Percentiles rank a stretch among this genome's conserved stretches.
Conservation (phyloP, 495 filamentous ascomycete species). For the Pseudevernia furfuracea region DNA sequence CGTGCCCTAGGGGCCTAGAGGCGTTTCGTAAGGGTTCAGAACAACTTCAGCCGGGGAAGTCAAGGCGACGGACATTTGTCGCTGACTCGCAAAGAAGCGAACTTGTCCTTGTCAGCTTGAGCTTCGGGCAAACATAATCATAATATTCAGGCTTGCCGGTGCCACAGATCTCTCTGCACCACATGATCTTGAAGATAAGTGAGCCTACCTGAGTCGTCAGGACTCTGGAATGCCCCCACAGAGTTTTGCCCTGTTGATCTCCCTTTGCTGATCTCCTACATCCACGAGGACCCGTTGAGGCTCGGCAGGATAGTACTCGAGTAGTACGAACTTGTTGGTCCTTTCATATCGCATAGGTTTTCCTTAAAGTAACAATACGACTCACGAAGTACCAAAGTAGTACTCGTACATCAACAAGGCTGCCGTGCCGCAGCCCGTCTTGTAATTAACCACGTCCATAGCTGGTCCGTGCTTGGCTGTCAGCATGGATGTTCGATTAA, state of each 20-base stretch:
- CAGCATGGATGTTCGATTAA: neutral
- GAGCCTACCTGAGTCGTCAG: neutral
- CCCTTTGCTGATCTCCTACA: conserved; percentile 2
- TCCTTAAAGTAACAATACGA: neutral
- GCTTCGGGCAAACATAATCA: neutral
- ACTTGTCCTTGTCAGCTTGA: neutral
- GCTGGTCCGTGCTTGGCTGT: neutral
- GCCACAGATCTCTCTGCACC: neutral
- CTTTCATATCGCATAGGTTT: neutral
- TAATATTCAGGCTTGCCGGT: neutral
- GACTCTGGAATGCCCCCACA: neutral
- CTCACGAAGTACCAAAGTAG: too few species aligned
- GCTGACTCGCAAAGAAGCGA: neutral
- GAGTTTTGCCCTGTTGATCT: conserved; percentile 5
- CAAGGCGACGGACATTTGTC: neutral
- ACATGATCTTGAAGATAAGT: neutral
- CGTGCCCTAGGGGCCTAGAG: neutral
- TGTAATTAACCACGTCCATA: neutral
- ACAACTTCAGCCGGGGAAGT: neutral
- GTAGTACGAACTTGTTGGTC: neutral
- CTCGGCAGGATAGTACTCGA: neutral
- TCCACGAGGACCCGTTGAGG: conserved; percentile 1
- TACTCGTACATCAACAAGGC: neutral
- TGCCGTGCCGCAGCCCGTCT: conserved; percentile 5
- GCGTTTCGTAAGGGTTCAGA: neutral